Evolutionary conservation across 768 basidiomycete species (phyloP).

Genomic region (Leccinum fibrillosum): DNA sequence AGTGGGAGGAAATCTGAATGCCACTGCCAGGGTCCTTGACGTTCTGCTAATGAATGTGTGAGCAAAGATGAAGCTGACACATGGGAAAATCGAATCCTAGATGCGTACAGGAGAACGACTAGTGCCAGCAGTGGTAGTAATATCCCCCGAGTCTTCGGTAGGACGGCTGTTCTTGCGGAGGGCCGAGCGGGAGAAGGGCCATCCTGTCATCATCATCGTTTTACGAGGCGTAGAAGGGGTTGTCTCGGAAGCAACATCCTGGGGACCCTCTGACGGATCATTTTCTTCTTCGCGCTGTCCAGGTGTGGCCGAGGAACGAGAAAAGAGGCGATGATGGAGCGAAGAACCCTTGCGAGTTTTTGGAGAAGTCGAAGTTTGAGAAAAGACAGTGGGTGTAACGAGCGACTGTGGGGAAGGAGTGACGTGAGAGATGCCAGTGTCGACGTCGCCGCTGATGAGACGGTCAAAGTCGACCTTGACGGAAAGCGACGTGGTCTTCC

Average conservation of each 20-base stretch:
- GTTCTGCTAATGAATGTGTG: slow-evolving; percentile 6
- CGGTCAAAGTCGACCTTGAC: slow-evolving; percentile 32
- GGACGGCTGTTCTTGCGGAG: slow-evolving; percentile 19
- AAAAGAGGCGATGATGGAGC: slow-evolving; percentile 30
- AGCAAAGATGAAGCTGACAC: background rate
- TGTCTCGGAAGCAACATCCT: slow-evolving; percentile 11
- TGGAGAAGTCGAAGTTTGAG: slow-evolving; percentile 5
- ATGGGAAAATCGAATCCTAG: background rate
- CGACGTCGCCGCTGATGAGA: slow-evolving; percentile 27
- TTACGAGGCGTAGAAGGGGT: slow-evolving; percentile 22
- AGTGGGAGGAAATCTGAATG: background rate
- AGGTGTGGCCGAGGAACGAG: slow-evolving; percentile 22
- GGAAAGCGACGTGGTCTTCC: slow-evolving; percentile 24
- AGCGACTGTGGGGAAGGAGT: slow-evolving; percentile 15
- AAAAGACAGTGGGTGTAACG: slow-evolving; percentile 23
- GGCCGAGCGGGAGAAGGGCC: slow-evolving; percentile 29
- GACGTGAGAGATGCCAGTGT: slow-evolving; percentile 9
- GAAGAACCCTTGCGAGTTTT: slow-evolving; percentile 21
- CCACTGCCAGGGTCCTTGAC: slow-evolving; percentile 6
- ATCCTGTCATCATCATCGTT: slow-evolving; percentile 17
- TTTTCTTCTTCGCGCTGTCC: slow-evolving; percentile 1
- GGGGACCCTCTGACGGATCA: slow-evolving; percentile 2
- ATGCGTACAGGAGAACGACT: slow-evolving; percentile 15
- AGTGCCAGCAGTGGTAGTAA: background rate
- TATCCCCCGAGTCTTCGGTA: slow-evolving; percentile 3